Conservation (phyloP, 169 alveolate species). For the Cryptosporidium ubiquitum region DNA sequence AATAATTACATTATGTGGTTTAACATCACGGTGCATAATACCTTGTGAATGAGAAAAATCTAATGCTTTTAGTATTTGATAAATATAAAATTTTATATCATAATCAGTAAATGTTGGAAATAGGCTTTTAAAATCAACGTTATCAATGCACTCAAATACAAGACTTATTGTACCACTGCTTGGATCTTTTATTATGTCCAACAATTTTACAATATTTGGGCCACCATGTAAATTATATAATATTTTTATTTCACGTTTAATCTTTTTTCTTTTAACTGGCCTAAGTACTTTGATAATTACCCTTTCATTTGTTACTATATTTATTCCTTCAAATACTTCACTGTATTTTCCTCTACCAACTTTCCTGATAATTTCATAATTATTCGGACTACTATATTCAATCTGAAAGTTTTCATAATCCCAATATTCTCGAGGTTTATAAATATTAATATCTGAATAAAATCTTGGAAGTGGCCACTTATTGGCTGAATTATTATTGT, state of each 20-base stretch:
- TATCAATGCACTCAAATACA: slow-evolving; percentile 89
- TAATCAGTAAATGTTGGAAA: slow-evolving; percentile 93
- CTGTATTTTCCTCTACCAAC: slow-evolving; percentile 99
- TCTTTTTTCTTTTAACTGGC: slow-evolving; percentile 97
- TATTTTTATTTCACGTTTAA: slow-evolving; percentile 96
- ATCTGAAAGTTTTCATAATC: slow-evolving; percentile 90
- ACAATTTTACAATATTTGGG: slow-evolving; percentile 92
- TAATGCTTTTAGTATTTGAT: slow-evolving; percentile 93
- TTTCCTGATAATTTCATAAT: slow-evolving; percentile 94
- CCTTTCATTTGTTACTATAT: slow-evolving; percentile 81
- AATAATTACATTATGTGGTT: slow-evolving; percentile 97
- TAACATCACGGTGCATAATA: slow-evolving; percentile 97
- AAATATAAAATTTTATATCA: slow-evolving; percentile 95
- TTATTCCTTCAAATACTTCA: slow-evolving; percentile 96
- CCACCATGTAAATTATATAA: slow-evolving; percentile 95
- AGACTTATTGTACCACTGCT: slow-evolving; percentile 95
- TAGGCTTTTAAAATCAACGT: slow-evolving; percentile 91
- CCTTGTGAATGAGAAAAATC: slow-evolving; percentile 99
- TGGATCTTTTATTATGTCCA: slow-evolving; percentile 97
- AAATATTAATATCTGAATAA: slow-evolving; percentile 87
- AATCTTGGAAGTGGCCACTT: slow-evolving; percentile 79
- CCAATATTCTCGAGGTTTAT: slow-evolving; percentile 89
- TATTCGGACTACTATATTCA: slow-evolving; percentile 86
- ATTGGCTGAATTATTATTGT: slow-evolving; percentile 22
- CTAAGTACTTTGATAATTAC: slow-evolving; percentile 95